A percentile compares a stretch with the other conserved stretches of the same genome.
Evolutionary conservation across 768 basidiomycete species (phyloP).

Genomic region (Lanmaoa pseudosensibilis): DNA sequence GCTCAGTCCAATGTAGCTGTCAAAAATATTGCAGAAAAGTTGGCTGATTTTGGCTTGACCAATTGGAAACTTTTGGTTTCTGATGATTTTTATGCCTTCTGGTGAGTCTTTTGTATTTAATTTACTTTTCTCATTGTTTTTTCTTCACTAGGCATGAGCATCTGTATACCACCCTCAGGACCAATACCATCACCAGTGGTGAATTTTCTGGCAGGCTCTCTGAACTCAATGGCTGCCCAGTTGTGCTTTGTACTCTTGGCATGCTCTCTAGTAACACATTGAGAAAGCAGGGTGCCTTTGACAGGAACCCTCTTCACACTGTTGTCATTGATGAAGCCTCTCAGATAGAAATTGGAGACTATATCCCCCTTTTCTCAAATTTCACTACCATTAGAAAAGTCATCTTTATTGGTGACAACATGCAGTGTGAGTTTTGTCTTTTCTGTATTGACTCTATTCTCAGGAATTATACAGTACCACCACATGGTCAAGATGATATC

Average conservation of each 20-base stretch:
- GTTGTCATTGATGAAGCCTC: slow-evolving; percentile 67
- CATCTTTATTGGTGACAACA: slow-evolving; percentile 66
- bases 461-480: slow-evolving; percentile 58
- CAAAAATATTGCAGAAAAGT: slow-evolving; percentile 85
- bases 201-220: slow-evolving; percentile 35
- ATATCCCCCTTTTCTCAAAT: slow-evolving; percentile 42
- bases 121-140: slow-evolving; percentile 5
- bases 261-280: slow-evolving; percentile 58
- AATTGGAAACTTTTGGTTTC: slow-evolving; percentile 74
- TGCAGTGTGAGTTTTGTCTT: slow-evolving; percentile 49
- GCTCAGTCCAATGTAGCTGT: slow-evolving; percentile 88
- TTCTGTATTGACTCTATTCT: slow-evolving; percentile 32
- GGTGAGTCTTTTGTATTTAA: slow-evolving; percentile 43
- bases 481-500: slow-evolving; percentile 72
- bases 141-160: slow-evolving; percentile 72
- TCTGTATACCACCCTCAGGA: slow-evolving; percentile 51
- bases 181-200: slow-evolving; percentile 53
- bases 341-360: slow-evolving; percentile 59
- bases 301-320: slow-evolving; percentile 41
- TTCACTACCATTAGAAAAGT: slow-evolving; percentile 45
- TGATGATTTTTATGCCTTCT: slow-evolving; percentile 60
- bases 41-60: slow-evolving; percentile 51
- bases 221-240: slow-evolving; percentile 42
- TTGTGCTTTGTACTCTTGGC: slow-evolving; percentile 73
- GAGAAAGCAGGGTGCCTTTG: slow-evolving; percentile 22